These are phyloP conservation scores for Xylariaceae sp. DNA, from an alignment of 2,329 filamentous ascomycete species.

Conservation along the genomic window DNA sequence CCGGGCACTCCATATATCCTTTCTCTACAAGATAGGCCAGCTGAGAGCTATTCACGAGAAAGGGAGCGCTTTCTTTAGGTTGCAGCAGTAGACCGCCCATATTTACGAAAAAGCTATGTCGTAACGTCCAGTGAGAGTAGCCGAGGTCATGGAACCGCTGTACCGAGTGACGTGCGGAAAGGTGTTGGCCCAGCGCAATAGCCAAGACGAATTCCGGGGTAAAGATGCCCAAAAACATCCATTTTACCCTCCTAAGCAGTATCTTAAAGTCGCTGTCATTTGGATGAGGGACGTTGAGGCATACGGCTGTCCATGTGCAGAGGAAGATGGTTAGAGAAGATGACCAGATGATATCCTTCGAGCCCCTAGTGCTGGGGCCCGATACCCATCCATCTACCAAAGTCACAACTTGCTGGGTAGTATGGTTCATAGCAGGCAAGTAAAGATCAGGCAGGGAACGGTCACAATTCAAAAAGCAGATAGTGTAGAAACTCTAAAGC, in stretches of 20 bases:
- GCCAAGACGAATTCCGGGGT: not conserved
- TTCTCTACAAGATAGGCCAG: not conserved
- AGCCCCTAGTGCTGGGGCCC: not conserved
- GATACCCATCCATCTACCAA: conserved; percentile 11
- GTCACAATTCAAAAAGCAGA: too few species aligned
- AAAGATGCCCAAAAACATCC: conserved; percentile 3
- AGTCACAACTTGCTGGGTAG: too few species aligned
- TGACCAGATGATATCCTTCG: conserved; percentile 4
- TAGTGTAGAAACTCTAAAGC: too few species aligned
- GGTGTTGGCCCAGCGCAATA: not conserved
- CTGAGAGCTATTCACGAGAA: not conserved
- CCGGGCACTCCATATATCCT: not conserved
- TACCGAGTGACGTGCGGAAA: not conserved
- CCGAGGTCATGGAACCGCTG: conserved; percentile 1
- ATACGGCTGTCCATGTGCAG: conserved; percentile 6
- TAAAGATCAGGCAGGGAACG: too few species aligned
- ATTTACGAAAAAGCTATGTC: conserved; percentile 3
- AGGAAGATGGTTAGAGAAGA: conserved; percentile 1
- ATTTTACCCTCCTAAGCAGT: not conserved
- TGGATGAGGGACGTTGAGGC: conserved; percentile 1
- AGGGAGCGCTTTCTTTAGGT: not conserved
- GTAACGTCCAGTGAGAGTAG: conserved; percentile 2
- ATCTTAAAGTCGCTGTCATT: not conserved
- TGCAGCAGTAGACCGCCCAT: not conserved
- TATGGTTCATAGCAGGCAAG: too few species aligned